Evolutionary conservation across 345 rosid species (phyloP).

Genomic region (Boechera retrofracta): DNA sequence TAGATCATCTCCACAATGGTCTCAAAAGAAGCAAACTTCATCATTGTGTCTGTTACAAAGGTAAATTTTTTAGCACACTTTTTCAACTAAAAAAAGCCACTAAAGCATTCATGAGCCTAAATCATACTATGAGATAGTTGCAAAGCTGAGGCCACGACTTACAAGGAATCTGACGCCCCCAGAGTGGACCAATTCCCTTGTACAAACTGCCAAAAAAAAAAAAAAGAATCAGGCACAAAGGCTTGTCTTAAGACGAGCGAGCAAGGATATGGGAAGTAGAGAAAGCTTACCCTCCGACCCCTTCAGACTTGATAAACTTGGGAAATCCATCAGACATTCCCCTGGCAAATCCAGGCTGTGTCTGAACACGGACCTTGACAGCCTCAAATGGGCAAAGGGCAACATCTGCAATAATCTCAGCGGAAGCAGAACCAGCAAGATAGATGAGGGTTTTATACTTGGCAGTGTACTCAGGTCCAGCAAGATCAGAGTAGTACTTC

Average conservation of each 20-base stretch:
- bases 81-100: not conserved
- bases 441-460: conserved; percentile 78
- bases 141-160: conserved; percentile 42
- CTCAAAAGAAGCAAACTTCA: conserved; percentile 97
- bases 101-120: not conserved
- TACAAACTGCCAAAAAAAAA: conserved; percentile 62
- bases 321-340: conserved; percentile 93
- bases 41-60: conserved; percentile 78
- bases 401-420: conserved; percentile 89
- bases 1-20: conserved; percentile 86
- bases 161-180: conserved; percentile 99
- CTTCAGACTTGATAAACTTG: conserved; percentile 86
- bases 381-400: conserved; percentile 98
- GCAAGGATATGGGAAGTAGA: not conserved
- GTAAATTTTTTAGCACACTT: not conserved
- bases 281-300: conserved; percentile 66
- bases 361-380: conserved; percentile 95
- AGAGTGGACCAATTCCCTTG: conserved; percentile 94
- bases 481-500: conserved; percentile 87
- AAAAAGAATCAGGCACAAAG: not conserved
- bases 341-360: conserved; percentile 99
- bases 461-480: conserved; percentile 80
- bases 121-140: conserved; percentile 27
- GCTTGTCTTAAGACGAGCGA: not conserved
- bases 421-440: conserved; percentile 84